Conservation (phyloP, 2,329 filamentous ascomycete genomes). For the Ophiocordyceps robertsii region DNA sequence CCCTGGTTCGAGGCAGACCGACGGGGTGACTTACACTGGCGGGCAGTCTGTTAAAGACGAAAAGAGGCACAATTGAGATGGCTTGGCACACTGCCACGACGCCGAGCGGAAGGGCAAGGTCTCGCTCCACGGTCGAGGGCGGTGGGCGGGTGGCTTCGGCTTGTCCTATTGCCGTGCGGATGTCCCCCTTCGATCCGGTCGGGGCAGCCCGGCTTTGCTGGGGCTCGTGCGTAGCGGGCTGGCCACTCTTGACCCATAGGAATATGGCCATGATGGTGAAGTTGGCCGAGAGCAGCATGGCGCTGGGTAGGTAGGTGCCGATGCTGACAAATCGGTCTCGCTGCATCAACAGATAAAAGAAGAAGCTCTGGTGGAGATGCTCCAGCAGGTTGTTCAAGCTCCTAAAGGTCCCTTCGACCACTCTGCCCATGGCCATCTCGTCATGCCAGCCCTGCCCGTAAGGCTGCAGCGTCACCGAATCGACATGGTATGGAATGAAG, state of each 20-base stretch:
- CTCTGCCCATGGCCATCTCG: slow-evolving; percentile 86
- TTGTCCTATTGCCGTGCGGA: slow-evolving; percentile 10
- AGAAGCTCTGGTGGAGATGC: slow-evolving; percentile 96
- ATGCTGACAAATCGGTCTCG: slow-evolving; percentile 92
- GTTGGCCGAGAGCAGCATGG: slow-evolving; percentile 91
- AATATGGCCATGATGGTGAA: slow-evolving; percentile 93
- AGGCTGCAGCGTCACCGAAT: slow-evolving; percentile 85
- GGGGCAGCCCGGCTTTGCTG: not conserved
- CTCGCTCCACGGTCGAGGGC: slow-evolving; percentile 36
- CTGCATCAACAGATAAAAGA: slow-evolving; percentile 94
- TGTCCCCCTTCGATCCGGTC: not conserved
- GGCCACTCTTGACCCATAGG: slow-evolving; percentile 84
- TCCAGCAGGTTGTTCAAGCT: slow-evolving; percentile 94
- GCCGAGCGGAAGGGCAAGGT: slow-evolving; percentile 59
- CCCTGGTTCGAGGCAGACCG: not conserved
- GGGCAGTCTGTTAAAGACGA: slow-evolving; percentile 67
- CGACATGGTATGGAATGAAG: slow-evolving; percentile 96
- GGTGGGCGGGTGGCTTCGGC: slow-evolving; percentile 12
- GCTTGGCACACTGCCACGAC: slow-evolving; percentile 64
- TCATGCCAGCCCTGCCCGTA: slow-evolving; percentile 91
- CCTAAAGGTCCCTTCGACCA: slow-evolving; percentile 80
- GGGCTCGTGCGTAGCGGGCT: slow-evolving; percentile 11
- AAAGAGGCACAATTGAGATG: slow-evolving; percentile 67
- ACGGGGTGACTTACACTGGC: slow-evolving; percentile 38
- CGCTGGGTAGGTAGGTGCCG: slow-evolving; percentile 89